Percentiles rank a stretch among this genome's conserved stretches.
Conservation (phyloP, 495 filamentous ascomycete species). For the Chlorociboria aeruginascens region DNA sequence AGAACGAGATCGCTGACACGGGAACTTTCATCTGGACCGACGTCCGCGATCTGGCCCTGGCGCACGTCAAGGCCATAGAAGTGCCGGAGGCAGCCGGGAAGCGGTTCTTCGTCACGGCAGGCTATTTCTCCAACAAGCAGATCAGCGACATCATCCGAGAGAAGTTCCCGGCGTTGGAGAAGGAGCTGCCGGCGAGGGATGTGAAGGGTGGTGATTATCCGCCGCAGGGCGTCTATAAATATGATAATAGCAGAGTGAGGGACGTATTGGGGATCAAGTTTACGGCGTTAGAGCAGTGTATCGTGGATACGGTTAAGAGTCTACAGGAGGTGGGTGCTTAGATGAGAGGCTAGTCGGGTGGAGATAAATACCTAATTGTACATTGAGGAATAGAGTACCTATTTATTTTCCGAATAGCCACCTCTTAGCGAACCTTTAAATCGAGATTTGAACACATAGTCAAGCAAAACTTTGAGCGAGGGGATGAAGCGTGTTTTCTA, state of each 20-base stretch:
- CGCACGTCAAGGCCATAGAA: slow-evolving; percentile 62
- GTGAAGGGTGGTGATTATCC: slow-evolving; percentile 22
- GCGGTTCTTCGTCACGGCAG: slow-evolving; percentile 56
- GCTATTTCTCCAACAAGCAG: slow-evolving; percentile 53
- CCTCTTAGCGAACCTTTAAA: no score
- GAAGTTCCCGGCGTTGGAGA: slow-evolving; percentile 50
- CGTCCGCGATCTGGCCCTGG: slow-evolving; percentile 51
- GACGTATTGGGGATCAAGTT: slow-evolving; percentile 49
- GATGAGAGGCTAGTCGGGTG: background rate
- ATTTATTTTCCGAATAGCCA: background rate
- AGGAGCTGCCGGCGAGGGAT: slow-evolving; percentile 43
- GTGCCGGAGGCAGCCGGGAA: slow-evolving; percentile 52
- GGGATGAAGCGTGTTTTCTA: background rate
- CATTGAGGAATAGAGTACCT: background rate
- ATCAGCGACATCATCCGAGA: slow-evolving; percentile 52
- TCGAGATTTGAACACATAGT: no score
- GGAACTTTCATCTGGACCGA: slow-evolving; percentile 50
- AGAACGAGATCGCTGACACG: slow-evolving; percentile 46
- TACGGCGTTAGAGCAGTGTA: slow-evolving; percentile 37
- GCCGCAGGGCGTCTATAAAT: slow-evolving; percentile 26
- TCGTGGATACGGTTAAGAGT: slow-evolving; percentile 44
- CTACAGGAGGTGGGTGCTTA: slow-evolving; percentile 26
- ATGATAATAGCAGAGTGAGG: slow-evolving; percentile 41
- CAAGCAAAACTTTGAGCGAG: background rate
- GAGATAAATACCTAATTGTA: background rate